These are phyloP conservation scores for Zymoseptoria ardabiliae DNA, from an alignment of 2,329 filamentous ascomycete species.

Conservation along the genomic window DNA sequence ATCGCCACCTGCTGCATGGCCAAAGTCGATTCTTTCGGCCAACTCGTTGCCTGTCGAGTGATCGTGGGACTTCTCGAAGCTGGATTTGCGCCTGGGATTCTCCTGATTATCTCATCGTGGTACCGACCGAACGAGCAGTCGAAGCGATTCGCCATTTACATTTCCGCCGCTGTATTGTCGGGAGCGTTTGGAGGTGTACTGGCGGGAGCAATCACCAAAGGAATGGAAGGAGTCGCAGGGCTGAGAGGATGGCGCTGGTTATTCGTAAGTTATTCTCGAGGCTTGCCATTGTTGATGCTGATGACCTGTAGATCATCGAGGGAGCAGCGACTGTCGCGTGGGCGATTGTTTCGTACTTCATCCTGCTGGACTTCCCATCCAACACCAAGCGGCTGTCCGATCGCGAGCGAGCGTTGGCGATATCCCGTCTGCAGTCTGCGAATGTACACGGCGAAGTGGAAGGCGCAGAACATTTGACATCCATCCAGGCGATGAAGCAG, in stretches of 20 bases:
- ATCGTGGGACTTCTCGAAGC: conserved; percentile 50
- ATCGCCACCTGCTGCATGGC: conserved; percentile 44
- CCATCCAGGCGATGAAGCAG: conserved; percentile 33
- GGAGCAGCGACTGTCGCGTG: conserved; percentile 40
- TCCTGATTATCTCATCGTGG: conserved; percentile 51
- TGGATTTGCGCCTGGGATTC: conserved; percentile 49
- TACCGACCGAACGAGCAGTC: conserved; percentile 53
- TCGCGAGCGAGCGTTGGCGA: conserved; percentile 38
- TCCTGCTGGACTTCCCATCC: conserved; percentile 45
- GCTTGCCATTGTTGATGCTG: not conserved
- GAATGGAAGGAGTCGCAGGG: conserved; percentile 30
- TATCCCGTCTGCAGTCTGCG: conserved; percentile 39
- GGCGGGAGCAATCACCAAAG: conserved; percentile 30
- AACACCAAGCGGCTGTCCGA: conserved; percentile 38
- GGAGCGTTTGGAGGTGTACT: conserved; percentile 45
- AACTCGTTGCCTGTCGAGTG: conserved; percentile 47
- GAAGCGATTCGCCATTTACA: conserved; percentile 51
- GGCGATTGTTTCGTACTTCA: conserved; percentile 37
- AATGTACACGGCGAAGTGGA: conserved; percentile 31
- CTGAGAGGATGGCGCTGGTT: conserved; percentile 38
- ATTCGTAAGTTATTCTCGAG: conserved; percentile 26
- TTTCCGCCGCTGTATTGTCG: conserved; percentile 50
- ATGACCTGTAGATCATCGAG: conserved; percentile 23
- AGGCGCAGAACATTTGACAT: conserved; percentile 29
- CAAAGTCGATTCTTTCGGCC: conserved; percentile 40